phyloP scores from a whole-genome alignment of 805 yeast species.

The Pichia nanzhaoensis region DNA sequence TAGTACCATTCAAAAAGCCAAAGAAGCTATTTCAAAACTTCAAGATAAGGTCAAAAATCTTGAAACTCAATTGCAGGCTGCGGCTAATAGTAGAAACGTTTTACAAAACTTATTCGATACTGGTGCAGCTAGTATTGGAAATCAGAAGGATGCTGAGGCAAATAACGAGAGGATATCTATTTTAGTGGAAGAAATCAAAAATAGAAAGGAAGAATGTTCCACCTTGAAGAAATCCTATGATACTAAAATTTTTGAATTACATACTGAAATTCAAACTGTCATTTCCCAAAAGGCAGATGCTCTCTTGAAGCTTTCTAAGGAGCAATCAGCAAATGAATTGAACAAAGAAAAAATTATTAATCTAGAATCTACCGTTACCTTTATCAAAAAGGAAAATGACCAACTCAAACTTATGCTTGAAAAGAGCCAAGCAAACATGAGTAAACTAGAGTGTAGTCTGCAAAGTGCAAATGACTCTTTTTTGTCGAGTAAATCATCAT shows the following conservation, averaged over 20 bases:
- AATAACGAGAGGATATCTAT: constrained; percentile 21
- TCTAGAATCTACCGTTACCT: constrained; percentile 34
- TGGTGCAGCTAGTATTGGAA: constrained; percentile 10
- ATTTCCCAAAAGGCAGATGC: constrained; percentile 40
- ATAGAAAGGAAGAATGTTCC: constrained; percentile 34
- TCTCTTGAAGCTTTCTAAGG: constrained; percentile 44
- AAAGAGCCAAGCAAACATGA: constrained; percentile 35
- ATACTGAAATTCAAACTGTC: constrained; percentile 36
- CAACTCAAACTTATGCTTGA: constrained; percentile 36
- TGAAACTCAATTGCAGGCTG: constrained; percentile 45
- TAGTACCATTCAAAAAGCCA: constrained; percentile 37
- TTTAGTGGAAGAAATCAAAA: constrained; percentile 27
- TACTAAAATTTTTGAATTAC: constrained; percentile 42
- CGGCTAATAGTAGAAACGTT: constrained; percentile 64
- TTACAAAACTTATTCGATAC: constrained; percentile 35
- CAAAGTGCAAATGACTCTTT: constrained; percentile 48
- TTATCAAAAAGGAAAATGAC: constrained; percentile 38
- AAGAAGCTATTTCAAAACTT: constrained; percentile 57
- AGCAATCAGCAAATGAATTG: constrained; percentile 47
- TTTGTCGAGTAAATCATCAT: constrained; percentile 41
- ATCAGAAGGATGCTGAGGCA: constrained; percentile 14
- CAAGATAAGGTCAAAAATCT: constrained; percentile 51
- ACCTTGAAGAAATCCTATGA: constrained; percentile 35
- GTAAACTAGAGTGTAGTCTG: constrained; percentile 43
- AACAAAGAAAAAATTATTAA: constrained; percentile 45